Conservation (phyloP, 805 yeast genomes). For the Kurtzmaniella cleridarum region DNA sequence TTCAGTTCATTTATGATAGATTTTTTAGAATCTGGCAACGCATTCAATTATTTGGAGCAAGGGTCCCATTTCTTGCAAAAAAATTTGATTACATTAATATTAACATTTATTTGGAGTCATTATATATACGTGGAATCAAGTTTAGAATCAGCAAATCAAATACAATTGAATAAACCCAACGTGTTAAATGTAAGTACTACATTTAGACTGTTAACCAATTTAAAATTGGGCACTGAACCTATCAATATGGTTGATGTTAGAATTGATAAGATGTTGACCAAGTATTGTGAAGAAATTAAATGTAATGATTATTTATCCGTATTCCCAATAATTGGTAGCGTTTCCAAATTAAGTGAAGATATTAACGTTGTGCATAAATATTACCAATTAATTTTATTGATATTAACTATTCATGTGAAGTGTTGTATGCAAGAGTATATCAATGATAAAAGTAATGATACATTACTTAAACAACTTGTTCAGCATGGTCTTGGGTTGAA, state of each 20-base stretch:
- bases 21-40: constrained; percentile 32
- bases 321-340: constrained; percentile 31
- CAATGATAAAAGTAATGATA: constrained; percentile 13
- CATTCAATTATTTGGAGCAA: constrained; percentile 23
- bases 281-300: constrained; percentile 9
- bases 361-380: constrained; percentile 14
- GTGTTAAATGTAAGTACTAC: constrained; percentile 23
- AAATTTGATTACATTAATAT: constrained; percentile 34
- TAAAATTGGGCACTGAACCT: constrained; percentile 24
- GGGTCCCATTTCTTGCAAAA: constrained; percentile 16
- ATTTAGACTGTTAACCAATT: constrained; percentile 28
- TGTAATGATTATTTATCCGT: constrained; percentile 27
- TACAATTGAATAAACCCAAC: constrained; percentile 19
- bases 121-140: constrained; percentile 26
- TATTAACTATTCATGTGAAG: constrained; percentile 20
- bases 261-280: constrained; percentile 1
- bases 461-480: constrained; percentile 19
- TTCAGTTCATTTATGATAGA: constrained; percentile 36
- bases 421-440: constrained; percentile 34
- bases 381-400: constrained; percentile 17
- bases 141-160: constrained; percentile 3
- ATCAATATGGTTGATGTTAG: constrained; percentile 13
- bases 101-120: constrained; percentile 42
- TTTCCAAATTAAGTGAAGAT: constrained; percentile 19
- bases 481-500: constrained; percentile 31